Evolutionary conservation across 805 yeast species (phyloP), one percentile per base, ranked within the genome.

Genomic region (Jamesozyma lodderae): DNA sequence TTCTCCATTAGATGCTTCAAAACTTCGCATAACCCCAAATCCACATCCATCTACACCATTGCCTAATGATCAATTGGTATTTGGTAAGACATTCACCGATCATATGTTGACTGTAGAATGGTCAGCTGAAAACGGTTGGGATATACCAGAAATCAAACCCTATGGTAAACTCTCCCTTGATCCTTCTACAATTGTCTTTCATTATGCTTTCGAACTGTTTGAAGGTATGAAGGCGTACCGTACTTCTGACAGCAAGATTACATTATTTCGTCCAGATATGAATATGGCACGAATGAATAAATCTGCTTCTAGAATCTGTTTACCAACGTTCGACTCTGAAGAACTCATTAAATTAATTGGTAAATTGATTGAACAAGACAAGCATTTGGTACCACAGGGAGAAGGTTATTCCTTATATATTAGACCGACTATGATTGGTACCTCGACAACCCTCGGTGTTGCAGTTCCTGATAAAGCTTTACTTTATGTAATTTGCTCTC

Each of bases 191-290:
- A 74, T 81, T 56, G 96, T 87, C 21, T 78, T 90, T 66, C 97
- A 90, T 68, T 90, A 90, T 57, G 90, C 94, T 3, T 90, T 90
- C 55, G 95, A 86, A 62, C 73, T 90, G 44, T 90, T 90, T 51
- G 97, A 90, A 69, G 97, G 97, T 46, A 69, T 90, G 69, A 90
- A 90, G 69, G 96, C 96, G 16, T 90, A 87, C 71, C 63, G 68
- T 48, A 75, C 73, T 41, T 48, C 59, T 15, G 63, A 78, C 35
- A 83, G 80, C 43, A 60, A 78, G 43, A 63, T 87, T 55, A 75
- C 95, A 53, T 70, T 90, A 59, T 90, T 90, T 72, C 77, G 97
- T 61, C 84, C 94, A 33, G 83, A 85, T 60, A 82, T 70, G 72
- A 90, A 90, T 69, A 85, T 88, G 94, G 73, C 55, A 31, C 77